Evolutionary conservation across 1,139 yeast species (phyloP).

Genomic region (Nakaseomyces sp.): DNA sequence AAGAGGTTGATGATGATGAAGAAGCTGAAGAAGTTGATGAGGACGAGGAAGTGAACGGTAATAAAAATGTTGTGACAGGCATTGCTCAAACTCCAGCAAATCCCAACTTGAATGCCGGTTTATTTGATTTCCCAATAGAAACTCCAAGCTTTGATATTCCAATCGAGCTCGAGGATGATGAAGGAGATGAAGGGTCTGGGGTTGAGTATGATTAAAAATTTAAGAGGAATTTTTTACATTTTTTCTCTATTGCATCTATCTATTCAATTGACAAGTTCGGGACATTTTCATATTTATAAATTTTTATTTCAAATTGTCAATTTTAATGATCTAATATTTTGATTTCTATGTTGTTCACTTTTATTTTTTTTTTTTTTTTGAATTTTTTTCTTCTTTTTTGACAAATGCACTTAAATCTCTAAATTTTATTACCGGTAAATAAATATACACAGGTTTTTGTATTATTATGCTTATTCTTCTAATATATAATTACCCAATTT

Average conservation of each 20-base stretch:
- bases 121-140: constrained; percentile 4
- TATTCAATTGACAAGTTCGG: too few species aligned
- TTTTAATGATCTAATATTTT: too few species aligned
- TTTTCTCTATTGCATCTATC: too few species aligned
- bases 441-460: neutral
- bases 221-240: too few species aligned
- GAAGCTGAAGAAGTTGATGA: constrained; percentile 27
- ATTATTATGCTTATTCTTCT: constrained; percentile 32
- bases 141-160: constrained; percentile 14
- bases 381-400: neutral
- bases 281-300: neutral
- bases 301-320: too few species aligned
- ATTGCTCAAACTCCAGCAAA: constrained; percentile 9
- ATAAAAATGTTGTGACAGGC: neutral
- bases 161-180: constrained; percentile 21
- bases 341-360: neutral
- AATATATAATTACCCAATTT: constrained; percentile 71
- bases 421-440: neutral
- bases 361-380: neutral
- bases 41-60: constrained; percentile 24
- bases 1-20: constrained; percentile 18
- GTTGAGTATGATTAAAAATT: constrained; percentile 35
- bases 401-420: too few species aligned
- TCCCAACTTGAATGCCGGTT: neutral
- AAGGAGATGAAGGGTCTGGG: constrained; percentile 35